A percentile compares a stretch with the other conserved stretches of the same genome.
Evolutionary conservation across 768 basidiomycete genomes (phyloP).

Genomic region (Tylopilus rubrobrunneus): DNA sequence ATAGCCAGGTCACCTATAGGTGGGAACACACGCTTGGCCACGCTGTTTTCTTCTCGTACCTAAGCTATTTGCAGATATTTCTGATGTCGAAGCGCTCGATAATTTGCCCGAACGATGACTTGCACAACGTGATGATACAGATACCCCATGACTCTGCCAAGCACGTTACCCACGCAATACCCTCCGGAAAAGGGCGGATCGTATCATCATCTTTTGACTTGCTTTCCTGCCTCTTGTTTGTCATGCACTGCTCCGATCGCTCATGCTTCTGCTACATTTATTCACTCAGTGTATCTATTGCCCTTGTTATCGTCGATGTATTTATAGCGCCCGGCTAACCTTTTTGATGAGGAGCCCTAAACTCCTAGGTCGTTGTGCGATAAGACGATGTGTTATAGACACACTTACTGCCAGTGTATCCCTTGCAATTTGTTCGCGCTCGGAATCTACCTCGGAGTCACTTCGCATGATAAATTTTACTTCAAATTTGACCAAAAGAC

Average conservation of each 20-base stretch:
- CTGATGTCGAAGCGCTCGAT: constrained; percentile 26
- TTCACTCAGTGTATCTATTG: constrained; percentile 17
- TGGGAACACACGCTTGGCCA: constrained; percentile 7
- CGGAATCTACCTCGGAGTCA: too few relatives aligned
- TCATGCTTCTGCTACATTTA: constrained; percentile 3
- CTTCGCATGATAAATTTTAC: too few relatives aligned
- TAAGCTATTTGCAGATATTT: constrained; percentile 22
- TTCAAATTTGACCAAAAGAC: too few relatives aligned
- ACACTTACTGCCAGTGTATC: too few relatives aligned
- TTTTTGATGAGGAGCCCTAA: not conserved
- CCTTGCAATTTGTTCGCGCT: too few relatives aligned
- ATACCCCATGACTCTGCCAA: not conserved
- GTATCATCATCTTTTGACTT: not conserved
- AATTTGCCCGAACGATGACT: constrained; percentile 19
- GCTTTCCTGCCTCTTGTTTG: not conserved
- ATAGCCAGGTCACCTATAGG: constrained; percentile 31
- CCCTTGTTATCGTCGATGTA: constrained; percentile 19
- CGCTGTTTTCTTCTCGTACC: not conserved
- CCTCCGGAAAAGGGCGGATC: not conserved
- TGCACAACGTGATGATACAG: not conserved
- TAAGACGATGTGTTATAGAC: too few relatives aligned
- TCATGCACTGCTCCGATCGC: constrained; percentile 7
- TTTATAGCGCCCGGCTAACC: constrained; percentile 11
- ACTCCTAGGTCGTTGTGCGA: not conserved
- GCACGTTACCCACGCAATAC: not conserved